Evolutionary conservation across 371 early-diverging fungal genomes (phyloP), one percentile per base, ranked within the genome.

Genomic region (Cokeromyces recurvatus): DNA sequence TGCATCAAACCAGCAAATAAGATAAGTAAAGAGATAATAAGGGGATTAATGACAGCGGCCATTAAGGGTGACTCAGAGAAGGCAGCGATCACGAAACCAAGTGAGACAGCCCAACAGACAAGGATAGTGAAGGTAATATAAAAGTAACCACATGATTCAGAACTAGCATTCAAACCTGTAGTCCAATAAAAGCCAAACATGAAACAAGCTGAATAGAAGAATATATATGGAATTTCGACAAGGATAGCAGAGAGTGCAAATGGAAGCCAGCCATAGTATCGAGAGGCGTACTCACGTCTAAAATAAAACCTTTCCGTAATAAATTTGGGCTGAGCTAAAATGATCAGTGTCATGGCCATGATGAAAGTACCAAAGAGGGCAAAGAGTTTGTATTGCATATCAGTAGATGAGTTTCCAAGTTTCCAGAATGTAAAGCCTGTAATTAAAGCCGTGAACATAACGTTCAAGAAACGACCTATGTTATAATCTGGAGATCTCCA

Each of bases 371-470:
- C 71, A 62, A 89, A 89, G 31, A 89, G 65, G 20, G 82, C 81
- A 59, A 89, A 88, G 31, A 85, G 68, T 38, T 82, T 71, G 53
- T 84, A 85, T 47, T 82, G 79, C 43, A 85, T 67, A 47, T 87
- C 89, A 23, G 74, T 53, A 10, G 79, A 59, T 19, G 82, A 66
- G 42, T 62, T 27, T 21, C 70, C 71, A 1, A 79, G 59, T 32
- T 82, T 76, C 77, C 73, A 85, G 62, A 80, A 91, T 8, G 89
- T 77, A 64, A 91, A 83, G 25, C 89, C 90, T 37, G 84, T 75
- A 20, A 85, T 56, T 19, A 87, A 66, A 17, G 75, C 78, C 49
- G 68, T 66, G 43, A 78, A 59, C 47, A 59, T 40, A 40, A 71
- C 68, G 50, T 77, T 71, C 39, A 67, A 64, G 43, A 79, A 45